Base-by-base conservation (phyloP, 345 rosid genomes). In the Garcia nutans region DNA sequence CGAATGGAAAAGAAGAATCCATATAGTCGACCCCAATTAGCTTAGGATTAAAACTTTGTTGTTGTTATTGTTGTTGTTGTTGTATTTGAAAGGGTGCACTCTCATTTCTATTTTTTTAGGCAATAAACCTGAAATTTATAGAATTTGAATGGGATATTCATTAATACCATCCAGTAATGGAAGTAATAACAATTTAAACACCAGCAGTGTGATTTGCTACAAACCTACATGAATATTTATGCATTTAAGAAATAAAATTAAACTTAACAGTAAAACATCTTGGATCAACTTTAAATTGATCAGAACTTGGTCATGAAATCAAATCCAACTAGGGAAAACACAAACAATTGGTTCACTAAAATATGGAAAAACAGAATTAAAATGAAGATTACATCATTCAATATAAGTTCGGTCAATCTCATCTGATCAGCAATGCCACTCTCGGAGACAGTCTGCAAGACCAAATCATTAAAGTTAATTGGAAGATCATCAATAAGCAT, bases 361-460 rank as follows among this genome's bases (percentile, higher is more conserved):
- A 44, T 12, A 52, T 24, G 41, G 23, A 68, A n/a, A 12, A 58
- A 13, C n/a, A 50, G 22, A 69, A 65, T n/a, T 20, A 62, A 70
- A 22, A 65, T 44, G 76, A 76, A 81, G 74, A 91, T 82, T 90
- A 96, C 99, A 86, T 93, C 96, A 73, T 84, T 88, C 81, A 91
- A 64, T 62, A 95, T 75, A 76, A 86, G 87, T 72, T 96, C 99
- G 17, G 88, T 85, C 86, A 96, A 81, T 72, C 91, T 89, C 81
- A 89, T 92, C 81, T 96, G 98, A 87, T 93, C 97, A n/a, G 93
- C 88, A 85, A 93, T 82, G 79, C 97, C 92, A 83, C 94, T 87
- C 80, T 96, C 98, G 60, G 88, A 86, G 79, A 96, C 85, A 82
- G 91, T 92, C 97, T 91, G 86, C 81, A 86, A 78, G 37, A 64